Percentiles rank a stretch among this genome's conserved stretches.
Evolutionary conservation across 805 yeast genomes (phyloP).

Genomic region (Candida nanaspora): DNA sequence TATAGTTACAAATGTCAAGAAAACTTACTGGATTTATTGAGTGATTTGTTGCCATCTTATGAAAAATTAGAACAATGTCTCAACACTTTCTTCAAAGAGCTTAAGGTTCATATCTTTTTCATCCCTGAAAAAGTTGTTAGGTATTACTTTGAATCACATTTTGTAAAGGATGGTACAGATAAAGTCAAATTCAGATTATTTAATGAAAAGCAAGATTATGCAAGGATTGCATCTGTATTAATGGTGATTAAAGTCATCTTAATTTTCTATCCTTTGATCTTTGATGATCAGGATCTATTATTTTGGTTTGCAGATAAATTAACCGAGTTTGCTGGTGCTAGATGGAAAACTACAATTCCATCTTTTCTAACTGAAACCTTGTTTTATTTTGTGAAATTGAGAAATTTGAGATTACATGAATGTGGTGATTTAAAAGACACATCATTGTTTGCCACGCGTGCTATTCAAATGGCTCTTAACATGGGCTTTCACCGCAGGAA

Average conservation of each 20-base stretch:
- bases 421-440: slow-evolving; percentile 11
- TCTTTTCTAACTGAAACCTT: slow-evolving; percentile 2
- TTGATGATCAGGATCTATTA: slow-evolving; percentile 8
- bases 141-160: slow-evolving; percentile 5
- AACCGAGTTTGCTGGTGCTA: slow-evolving; percentile 11
- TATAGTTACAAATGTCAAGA: background rate
- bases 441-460: slow-evolving; percentile 9
- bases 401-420: slow-evolving; percentile 11
- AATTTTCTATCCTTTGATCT: background rate
- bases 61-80: slow-evolving; percentile 3
- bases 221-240: slow-evolving; percentile 15
- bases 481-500: slow-evolving; percentile 14
- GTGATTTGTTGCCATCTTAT: slow-evolving; percentile 11
- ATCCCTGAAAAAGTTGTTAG: slow-evolving; percentile 10
- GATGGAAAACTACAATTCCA: slow-evolving; percentile 11
- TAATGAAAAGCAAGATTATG: slow-evolving; percentile 12
- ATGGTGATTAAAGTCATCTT: slow-evolving; percentile 7
- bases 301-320: slow-evolving; percentile 11
- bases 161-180: slow-evolving; percentile 5
- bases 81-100: slow-evolving; percentile 2
- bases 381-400: slow-evolving; percentile 8
- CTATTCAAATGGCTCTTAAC: slow-evolving; percentile 15
- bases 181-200: slow-evolving; percentile 6
- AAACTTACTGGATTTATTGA: background rate
- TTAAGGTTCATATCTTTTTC: slow-evolving; percentile 7